A percentile compares a stretch with the other conserved stretches of the same genome.
phyloP scores from a whole-genome alignment of 169 alveolate species.

The Cryptosporidium andersoni region DNA sequence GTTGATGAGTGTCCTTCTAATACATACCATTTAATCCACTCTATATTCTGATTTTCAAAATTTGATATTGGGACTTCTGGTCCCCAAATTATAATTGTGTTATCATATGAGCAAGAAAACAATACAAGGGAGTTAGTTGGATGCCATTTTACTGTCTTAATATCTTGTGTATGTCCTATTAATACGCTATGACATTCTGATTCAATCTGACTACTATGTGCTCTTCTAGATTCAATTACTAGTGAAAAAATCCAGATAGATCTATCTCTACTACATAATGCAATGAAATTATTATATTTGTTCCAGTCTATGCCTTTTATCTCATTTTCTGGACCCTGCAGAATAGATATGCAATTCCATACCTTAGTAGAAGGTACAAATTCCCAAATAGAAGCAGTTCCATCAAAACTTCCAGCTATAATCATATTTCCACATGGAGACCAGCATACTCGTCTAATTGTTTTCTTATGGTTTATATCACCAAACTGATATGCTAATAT shows the following conservation, averaged over 20 bases:
- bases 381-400: constrained; percentile 84
- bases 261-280: constrained; percentile 89
- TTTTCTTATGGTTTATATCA: constrained; percentile 76
- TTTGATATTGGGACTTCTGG: constrained; percentile 16
- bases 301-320: constrained; percentile 87
- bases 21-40: constrained; percentile 45
- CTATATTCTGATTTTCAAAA: constrained; percentile 7
- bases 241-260: constrained; percentile 89
- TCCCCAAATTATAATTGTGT: constrained; percentile 74
- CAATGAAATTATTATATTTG: constrained; percentile 80
- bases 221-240: constrained; percentile 72
- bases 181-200: constrained; percentile 80
- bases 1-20: constrained; percentile 64
- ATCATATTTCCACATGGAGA: constrained; percentile 82
- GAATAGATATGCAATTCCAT: constrained; percentile 77
- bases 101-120: constrained; percentile 85
- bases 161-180: constrained; percentile 86
- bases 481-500: constrained; percentile 53
- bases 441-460: constrained; percentile 85
- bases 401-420: constrained; percentile 86
- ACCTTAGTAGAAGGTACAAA: constrained; percentile 75
- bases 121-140: constrained; percentile 75
- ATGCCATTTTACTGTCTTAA: constrained; percentile 85
- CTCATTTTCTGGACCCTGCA: constrained; percentile 87
- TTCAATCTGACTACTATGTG: constrained; percentile 71